These are phyloP conservation scores for Myrica gale DNA, from an alignment of 306 rosid species.

Conservation along the genomic window DNA sequence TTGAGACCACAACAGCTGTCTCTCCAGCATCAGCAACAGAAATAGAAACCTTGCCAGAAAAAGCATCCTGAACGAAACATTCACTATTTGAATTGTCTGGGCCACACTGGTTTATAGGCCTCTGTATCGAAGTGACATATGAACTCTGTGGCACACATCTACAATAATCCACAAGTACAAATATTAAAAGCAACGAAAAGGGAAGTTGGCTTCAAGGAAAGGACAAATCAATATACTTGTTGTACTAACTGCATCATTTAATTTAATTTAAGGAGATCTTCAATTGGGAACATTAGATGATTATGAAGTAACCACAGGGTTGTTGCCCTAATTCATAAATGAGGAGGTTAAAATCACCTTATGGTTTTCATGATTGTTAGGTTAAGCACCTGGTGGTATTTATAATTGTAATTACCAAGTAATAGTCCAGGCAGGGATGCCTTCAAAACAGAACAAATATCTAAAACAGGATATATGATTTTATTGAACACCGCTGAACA, in stretches of 20 bases:
- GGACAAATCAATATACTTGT: constrained; percentile 4
- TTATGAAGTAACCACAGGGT: neutral
- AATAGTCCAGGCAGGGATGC: constrained; percentile 4
- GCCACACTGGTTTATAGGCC: constrained; percentile 31
- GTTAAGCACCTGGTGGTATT: neutral
- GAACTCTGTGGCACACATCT: constrained; percentile 66
- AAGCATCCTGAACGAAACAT: constrained; percentile 43
- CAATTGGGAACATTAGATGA: constrained; percentile 1
- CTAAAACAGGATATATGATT: neutral
- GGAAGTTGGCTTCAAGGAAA: constrained; percentile 23
- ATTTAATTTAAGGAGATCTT: neutral
- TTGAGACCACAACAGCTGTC: constrained; percentile 87
- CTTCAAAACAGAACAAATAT: neutral
- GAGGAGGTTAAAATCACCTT: neutral
- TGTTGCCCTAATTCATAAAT: neutral
- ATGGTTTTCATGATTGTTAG: neutral
- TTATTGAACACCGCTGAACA: neutral
- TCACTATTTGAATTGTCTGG: constrained; percentile 36
- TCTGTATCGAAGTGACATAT: constrained; percentile 37
- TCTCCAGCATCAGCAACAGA: constrained; percentile 92
- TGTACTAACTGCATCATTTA: neutral
- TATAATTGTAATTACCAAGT: constrained; percentile 1
- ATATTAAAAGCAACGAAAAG: constrained; percentile 26
- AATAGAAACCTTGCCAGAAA: constrained; percentile 67
- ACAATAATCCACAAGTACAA: constrained; percentile 36